Evolutionary conservation across 345 rosid genomes (phyloP).

Genomic region (Rhodomyrtus tomentosa): DNA sequence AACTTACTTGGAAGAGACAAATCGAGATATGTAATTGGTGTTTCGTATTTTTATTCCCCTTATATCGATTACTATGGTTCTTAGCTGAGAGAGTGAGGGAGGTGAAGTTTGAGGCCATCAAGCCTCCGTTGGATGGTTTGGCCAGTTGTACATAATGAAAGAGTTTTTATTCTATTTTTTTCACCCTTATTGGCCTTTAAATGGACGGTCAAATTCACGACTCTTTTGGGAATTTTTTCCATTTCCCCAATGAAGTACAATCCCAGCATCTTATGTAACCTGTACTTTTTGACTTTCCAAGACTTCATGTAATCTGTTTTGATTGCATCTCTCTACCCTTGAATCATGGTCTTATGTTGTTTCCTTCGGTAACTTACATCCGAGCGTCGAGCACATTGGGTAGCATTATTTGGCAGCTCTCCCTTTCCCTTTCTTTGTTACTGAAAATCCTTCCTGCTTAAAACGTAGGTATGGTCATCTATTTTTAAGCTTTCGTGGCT

Average conservation of each 20-base stretch:
- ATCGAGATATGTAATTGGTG: slow-evolving; percentile 4
- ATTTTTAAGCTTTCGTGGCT: background rate
- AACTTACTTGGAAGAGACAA: slow-evolving; percentile 1
- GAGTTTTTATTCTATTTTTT: slow-evolving; percentile 1
- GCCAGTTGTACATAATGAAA: slow-evolving; percentile 55
- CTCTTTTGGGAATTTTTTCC: slow-evolving; percentile 3
- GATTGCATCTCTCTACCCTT: background rate
- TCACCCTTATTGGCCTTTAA: slow-evolving; percentile 13
- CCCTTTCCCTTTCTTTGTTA: background rate
- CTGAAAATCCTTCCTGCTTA: background rate
- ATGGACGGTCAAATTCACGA: slow-evolving; percentile 11
- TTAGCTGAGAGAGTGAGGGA: slow-evolving; percentile 2
- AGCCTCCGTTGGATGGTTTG: slow-evolving; percentile 17
- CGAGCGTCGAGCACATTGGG: background rate
- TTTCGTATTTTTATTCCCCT: background rate
- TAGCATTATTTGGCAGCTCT: background rate
- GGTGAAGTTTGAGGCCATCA: slow-evolving; percentile 10
- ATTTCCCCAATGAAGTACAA: background rate
- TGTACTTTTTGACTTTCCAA: background rate
- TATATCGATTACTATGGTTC: slow-evolving; percentile 10
- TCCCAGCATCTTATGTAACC: background rate
- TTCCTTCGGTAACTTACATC: background rate
- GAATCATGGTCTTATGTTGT: background rate
- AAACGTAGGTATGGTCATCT: background rate
- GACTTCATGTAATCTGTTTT: background rate